Percentiles rank a stretch among this genome's conserved stretches.
phyloP scores from a whole-genome alignment of 2,329 filamentous ascomycete species.

The Paecilomyces sp. region DNA sequence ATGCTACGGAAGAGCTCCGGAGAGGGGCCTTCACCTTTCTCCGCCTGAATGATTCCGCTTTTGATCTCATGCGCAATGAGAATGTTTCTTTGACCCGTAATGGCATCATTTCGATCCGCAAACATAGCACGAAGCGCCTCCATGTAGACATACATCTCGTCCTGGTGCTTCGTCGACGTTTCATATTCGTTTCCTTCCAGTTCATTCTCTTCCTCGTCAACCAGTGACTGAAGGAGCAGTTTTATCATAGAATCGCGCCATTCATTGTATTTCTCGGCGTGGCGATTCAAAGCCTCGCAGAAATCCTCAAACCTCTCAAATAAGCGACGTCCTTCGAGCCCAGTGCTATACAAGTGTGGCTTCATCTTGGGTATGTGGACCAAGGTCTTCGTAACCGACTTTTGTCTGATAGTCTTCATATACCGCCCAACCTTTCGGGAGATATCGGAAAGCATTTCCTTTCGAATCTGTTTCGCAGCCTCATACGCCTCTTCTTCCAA shows the following conservation, averaged over 20 bases:
- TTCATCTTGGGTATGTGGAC: constrained; percentile 57
- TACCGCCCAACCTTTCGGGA: constrained; percentile 53
- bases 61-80: constrained; percentile 68
- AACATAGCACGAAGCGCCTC: constrained; percentile 67
- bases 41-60: constrained; percentile 53
- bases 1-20: constrained; percentile 55
- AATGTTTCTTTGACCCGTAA: constrained; percentile 70
- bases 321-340: constrained; percentile 65
- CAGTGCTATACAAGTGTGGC: constrained; percentile 47
- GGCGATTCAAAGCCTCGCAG: constrained; percentile 60
- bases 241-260: constrained; percentile 70
- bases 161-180: constrained; percentile 77
- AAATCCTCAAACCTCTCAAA: constrained; percentile 61
- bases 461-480: constrained; percentile 66
- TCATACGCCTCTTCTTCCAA: constrained; percentile 70
- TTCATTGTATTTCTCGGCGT: constrained; percentile 62
- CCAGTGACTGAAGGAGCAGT: constrained; percentile 64
- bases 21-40: constrained; percentile 59
- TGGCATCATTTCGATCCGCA: constrained; percentile 68
- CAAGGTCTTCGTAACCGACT: constrained; percentile 49
- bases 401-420: constrained; percentile 57
- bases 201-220: constrained; percentile 78
- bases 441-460: constrained; percentile 63
- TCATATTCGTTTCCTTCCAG: constrained; percentile 86
- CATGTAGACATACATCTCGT: constrained; percentile 82